Evolutionary conservation across 441 rosid genomes (phyloP).

Genomic region (Gossypium laxum): DNA sequence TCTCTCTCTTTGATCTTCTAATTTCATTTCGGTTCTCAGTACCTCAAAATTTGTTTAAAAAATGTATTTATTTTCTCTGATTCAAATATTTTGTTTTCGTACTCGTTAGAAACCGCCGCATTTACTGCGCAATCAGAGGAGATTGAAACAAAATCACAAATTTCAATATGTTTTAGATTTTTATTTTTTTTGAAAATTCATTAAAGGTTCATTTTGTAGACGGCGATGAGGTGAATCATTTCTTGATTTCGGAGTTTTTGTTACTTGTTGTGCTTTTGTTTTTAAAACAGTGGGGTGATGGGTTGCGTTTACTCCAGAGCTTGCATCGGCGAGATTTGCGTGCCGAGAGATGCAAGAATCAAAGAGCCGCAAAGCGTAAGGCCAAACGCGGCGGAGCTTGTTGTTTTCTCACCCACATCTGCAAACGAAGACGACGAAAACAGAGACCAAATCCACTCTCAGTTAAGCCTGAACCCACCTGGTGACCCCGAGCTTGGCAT

Average conservation of each 20-base stretch:
- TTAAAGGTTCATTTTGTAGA: not conserved
- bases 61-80: not conserved
- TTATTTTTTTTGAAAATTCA: constrained; percentile 12
- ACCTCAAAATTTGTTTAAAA: not conserved
- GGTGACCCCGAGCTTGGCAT: constrained; percentile 63
- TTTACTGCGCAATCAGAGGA: constrained; percentile 10
- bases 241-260: constrained; percentile 9
- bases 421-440: constrained; percentile 45
- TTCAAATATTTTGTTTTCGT: not conserved
- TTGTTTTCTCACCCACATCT: constrained; percentile 50
- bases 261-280: not conserved
- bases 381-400: constrained; percentile 26
- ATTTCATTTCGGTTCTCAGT: constrained; percentile 2
- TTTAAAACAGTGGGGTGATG: constrained; percentile 32
- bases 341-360: constrained; percentile 49
- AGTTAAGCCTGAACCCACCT: constrained; percentile 22
- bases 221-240: constrained; percentile 17
- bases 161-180: constrained; percentile 3
- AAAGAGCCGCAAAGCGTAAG: constrained; percentile 26
- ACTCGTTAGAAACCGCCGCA: not conserved
- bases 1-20: not conserved
- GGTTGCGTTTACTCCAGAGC: constrained; percentile 92
- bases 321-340: constrained; percentile 87
- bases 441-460: constrained; percentile 45
- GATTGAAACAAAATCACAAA: not conserved